A percentile compares a stretch with the other conserved stretches of the same genome.
Evolutionary conservation across 2,329 filamentous ascomycete genomes (phyloP).

Genomic region (Pseudofabraea citricarpa): DNA sequence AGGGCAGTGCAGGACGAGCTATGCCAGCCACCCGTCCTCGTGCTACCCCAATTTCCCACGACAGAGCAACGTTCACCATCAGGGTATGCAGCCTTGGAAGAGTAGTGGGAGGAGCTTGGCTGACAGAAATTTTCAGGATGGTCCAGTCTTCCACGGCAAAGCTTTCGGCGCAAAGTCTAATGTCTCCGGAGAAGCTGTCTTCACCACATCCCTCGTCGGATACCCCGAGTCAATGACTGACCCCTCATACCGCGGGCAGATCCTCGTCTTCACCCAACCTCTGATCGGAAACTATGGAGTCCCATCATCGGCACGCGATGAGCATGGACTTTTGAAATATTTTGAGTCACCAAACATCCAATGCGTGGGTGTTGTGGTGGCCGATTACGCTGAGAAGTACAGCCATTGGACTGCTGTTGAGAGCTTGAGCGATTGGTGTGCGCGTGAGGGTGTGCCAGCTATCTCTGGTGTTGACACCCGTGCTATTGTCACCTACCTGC

Average conservation of each 20-base stretch:
- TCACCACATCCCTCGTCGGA: conserved; percentile 95
- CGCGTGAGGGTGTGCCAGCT: conserved; percentile 89
- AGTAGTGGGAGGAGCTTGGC: conserved; percentile 7
- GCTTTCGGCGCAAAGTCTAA: conserved; percentile 96
- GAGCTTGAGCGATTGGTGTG: conserved; percentile 89
- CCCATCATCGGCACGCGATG: conserved; percentile 77
- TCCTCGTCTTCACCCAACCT: conserved; percentile 93
- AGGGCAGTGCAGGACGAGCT: conserved; percentile 64
- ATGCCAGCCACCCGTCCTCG: conserved; percentile 55
- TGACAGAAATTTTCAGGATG: conserved; percentile 56
- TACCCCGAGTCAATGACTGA: conserved; percentile 94
- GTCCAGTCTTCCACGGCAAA: conserved; percentile 91
- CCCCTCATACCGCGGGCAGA: conserved; percentile 85
- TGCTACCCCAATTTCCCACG: conserved; percentile 64
- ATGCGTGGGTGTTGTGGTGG: conserved; percentile 91
- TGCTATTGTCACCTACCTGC: conserved; percentile 90
- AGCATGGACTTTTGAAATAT: conserved; percentile 90
- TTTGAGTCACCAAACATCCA: conserved; percentile 98
- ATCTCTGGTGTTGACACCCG: conserved; percentile 97
- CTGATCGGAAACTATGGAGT: conserved; percentile 97
- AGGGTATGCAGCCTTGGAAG: conserved; percentile 50
- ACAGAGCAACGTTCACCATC: conserved; percentile 91
- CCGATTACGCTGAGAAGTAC: conserved; percentile 89
- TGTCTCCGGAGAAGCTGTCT: conserved; percentile 96
- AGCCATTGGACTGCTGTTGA: conserved; percentile 99